Conservation (phyloP, 805 yeast genomes). For the Candida sanyiensis region DNA sequence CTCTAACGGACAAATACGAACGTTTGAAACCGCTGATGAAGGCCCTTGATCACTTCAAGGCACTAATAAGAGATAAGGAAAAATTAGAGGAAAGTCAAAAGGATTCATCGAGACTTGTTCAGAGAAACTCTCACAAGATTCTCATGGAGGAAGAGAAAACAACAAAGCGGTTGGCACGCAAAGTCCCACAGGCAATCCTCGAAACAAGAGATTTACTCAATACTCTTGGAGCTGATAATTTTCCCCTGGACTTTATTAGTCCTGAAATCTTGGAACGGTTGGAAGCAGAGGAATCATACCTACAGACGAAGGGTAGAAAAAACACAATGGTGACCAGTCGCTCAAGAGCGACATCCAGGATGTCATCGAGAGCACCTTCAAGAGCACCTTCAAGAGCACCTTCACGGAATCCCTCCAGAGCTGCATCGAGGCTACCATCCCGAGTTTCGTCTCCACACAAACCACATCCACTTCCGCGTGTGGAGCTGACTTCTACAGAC, state of each 20-base stretch:
- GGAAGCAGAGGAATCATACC: constrained; percentile 22
- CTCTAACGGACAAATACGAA: constrained; percentile 44
- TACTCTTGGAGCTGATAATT: constrained; percentile 41
- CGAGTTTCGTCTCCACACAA: constrained; percentile 17
- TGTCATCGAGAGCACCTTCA: constrained; percentile 18
- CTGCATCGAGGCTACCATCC: constrained; percentile 10
- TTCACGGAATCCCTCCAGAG: constrained; percentile 17
- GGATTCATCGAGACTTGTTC: constrained; percentile 73
- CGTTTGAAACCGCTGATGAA: constrained; percentile 50
- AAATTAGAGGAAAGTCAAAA: constrained; percentile 63
- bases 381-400: constrained; percentile 19
- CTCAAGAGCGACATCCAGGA: constrained; percentile 19
- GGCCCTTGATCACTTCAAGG: constrained; percentile 49
- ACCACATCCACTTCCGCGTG: constrained; percentile 4
- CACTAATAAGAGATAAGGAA: constrained; percentile 52
- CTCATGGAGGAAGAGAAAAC: constrained; percentile 74
- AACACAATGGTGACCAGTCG: no score
- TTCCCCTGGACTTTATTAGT: constrained; percentile 27
- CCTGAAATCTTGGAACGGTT: constrained; percentile 28
- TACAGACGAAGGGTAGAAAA: constrained; percentile 21
- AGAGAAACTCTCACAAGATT: constrained; percentile 73
- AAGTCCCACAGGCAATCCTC: constrained; percentile 57
- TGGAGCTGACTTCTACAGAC: neutral
- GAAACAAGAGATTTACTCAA: constrained; percentile 43
- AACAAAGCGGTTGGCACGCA: constrained; percentile 60